Base-by-base conservation (phyloP, 257 asterid genomes). In the Cordia subcordata region DNA sequence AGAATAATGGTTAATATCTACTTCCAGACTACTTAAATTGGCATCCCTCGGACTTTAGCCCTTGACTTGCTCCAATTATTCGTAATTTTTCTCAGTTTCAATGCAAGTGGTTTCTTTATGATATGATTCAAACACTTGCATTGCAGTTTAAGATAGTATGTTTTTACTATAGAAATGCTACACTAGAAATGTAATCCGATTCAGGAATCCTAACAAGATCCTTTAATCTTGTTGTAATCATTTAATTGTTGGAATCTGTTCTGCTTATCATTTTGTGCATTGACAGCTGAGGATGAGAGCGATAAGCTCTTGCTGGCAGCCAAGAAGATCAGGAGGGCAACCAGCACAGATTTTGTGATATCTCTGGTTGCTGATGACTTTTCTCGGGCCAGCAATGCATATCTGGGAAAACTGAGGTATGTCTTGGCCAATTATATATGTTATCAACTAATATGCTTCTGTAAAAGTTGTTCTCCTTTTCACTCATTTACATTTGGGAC, bases 281-380 rank as follows among this genome's bases (percentile, higher is more conserved):
- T 53, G 35, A 32, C 67, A 67, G 66, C 62, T 27, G 67, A 60
- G 66, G 51, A 52, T 40, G 68, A 45, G 56, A 35, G 18, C n/a
- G 74, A 62, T 59, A 73, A 73, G 57, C 54, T 68, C 40, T 50
- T 73, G 35, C 47, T 73, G 68, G 74, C 75, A 11, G 78, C 78
- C 46, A 68, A 61, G 59, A 64, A 60, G 66, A 61, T 68, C 27
- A 63, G 78, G 55, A 73, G 68, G 58, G 58, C 75, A 51, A 63
- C 75, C 13, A 55, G 66, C 44, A 68, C 70, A 4, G 65, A 73
- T 13, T 73, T 68, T 42, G 53, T 63, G 12, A 60, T 73, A 16
- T 68, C 78, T 16, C 60, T 73, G 57, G 66, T 61, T 63, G 75
- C 75, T 53, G 71, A 64, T 68, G 75, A 73, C 35, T 68, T 73